A percentile compares a stretch with the other conserved stretches of the same genome.
Evolutionary conservation across 1,284 basidiomycete genomes (phyloP).

Genomic region (Ceratobasidium sp.): DNA sequence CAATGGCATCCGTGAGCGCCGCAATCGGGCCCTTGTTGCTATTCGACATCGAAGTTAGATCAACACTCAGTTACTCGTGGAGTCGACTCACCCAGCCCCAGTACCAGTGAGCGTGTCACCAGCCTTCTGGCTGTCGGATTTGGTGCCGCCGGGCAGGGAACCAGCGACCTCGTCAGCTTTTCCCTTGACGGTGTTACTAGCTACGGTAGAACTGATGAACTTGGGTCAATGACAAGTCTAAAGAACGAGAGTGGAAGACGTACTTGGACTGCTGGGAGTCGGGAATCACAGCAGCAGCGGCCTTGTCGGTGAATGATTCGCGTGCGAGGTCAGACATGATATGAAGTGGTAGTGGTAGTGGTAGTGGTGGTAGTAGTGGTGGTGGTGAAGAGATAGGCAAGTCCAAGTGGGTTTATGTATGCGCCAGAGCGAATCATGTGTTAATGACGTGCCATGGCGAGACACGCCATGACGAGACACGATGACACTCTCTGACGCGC

Average conservation of each 20-base stretch:
- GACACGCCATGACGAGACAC: background rate
- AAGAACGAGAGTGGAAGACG: conserved; percentile 27
- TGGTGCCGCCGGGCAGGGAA: conserved; percentile 54
- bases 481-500: conserved; percentile 24
- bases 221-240: background rate
- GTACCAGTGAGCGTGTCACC: conserved; percentile 65
- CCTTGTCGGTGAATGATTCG: conserved; percentile 66
- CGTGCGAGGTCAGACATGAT: conserved; percentile 53
- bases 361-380: conserved; percentile 21
- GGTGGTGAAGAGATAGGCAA: conserved; percentile 10
- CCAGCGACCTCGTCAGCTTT: conserved; percentile 53
- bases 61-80: background rate
- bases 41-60: background rate
- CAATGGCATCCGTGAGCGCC: conserved; percentile 63
- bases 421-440: background rate
- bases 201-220: conserved; percentile 53
- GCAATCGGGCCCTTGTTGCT: conserved; percentile 57
- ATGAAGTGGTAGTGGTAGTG: conserved; percentile 27
- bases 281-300: conserved; percentile 60
- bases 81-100: conserved; percentile 44
- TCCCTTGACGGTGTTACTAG: conserved; percentile 55
- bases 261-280: conserved; percentile 68
- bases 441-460: background rate
- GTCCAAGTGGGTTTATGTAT: conserved; percentile 20
- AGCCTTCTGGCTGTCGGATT: conserved; percentile 55